These are phyloP conservation scores for Arachis stenosperma DNA, from an alignment of 306 rosid genomes.

Conservation along the genomic window DNA sequence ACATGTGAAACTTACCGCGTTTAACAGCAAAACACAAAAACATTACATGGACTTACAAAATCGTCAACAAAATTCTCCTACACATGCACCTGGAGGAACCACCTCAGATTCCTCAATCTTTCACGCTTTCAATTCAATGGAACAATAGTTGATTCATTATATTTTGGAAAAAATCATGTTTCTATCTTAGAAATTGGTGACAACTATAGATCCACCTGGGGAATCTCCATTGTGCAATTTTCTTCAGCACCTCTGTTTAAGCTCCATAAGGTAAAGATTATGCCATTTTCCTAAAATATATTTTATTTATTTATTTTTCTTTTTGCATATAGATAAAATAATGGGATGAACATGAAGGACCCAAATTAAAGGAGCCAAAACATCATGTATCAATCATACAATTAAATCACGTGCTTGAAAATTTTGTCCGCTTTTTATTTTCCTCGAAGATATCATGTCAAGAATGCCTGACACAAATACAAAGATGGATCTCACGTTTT, in stretches of 20 bases:
- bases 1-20: too few species aligned
- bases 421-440: constrained; percentile 7
- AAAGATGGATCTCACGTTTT: too few species aligned
- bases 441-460: not conserved
- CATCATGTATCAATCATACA: constrained; percentile 10
- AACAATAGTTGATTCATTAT: not conserved
- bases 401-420: constrained; percentile 16
- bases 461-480: too few species aligned
- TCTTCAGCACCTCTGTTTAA: too few species aligned
- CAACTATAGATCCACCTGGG: constrained; percentile 2
- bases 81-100: constrained; percentile 33
- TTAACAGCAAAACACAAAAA: too few species aligned
- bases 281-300: too few species aligned
- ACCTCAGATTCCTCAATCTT: constrained; percentile 24
- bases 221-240: too few species aligned
- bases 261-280: not conserved
- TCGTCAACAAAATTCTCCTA: not conserved
- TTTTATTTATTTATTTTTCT: too few species aligned
- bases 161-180: too few species aligned
- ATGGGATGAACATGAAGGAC: not conserved
- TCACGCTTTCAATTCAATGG: constrained; percentile 34
- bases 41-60: too few species aligned
- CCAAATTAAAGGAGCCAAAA: too few species aligned
- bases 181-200: not conserved
- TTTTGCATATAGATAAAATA: too few species aligned